phyloP scores from a whole-genome alignment of 2,329 filamentous ascomycete genomes.

The Penicillium sp. region DNA sequence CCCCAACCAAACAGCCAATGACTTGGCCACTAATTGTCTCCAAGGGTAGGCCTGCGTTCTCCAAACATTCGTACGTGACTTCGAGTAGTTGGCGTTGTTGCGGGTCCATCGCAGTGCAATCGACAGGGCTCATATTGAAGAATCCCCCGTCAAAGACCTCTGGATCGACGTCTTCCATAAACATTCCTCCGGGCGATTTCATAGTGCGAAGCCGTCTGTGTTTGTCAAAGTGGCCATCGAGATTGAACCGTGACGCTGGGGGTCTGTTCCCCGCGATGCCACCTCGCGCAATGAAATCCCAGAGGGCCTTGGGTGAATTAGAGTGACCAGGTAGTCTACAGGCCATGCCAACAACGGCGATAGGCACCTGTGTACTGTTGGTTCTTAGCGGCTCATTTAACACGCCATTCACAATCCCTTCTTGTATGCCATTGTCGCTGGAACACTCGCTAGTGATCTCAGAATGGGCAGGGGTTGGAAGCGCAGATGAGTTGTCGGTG shows the following conservation, averaged over 20 bases:
- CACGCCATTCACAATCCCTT: too few species aligned
- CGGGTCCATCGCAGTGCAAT: slow-evolving; percentile 22
- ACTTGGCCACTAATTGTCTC: background rate
- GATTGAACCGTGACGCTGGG: slow-evolving; percentile 1
- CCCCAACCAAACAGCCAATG: slow-evolving; percentile 4
- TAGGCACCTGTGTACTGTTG: background rate
- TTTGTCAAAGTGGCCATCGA: slow-evolving; percentile 4
- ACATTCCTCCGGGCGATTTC: slow-evolving; percentile 12
- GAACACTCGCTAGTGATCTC: too few species aligned
- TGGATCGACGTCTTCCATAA: slow-evolving; percentile 23
- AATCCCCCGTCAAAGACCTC: slow-evolving; percentile 29
- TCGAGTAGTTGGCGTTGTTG: slow-evolving; percentile 23
- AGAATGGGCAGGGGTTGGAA: too few species aligned
- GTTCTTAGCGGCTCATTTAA: too few species aligned
- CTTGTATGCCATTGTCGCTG: too few species aligned
- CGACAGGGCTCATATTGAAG: slow-evolving; percentile 26
- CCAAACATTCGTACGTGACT: slow-evolving; percentile 24
- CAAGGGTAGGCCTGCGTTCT: slow-evolving; percentile 16
- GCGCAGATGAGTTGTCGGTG: too few species aligned
- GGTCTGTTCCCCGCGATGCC: background rate
- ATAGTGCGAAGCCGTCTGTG: slow-evolving; percentile 3
- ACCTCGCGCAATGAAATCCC: slow-evolving; percentile 9
- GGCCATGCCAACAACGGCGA: slow-evolving; percentile 12
- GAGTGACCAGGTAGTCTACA: slow-evolving; percentile 14
- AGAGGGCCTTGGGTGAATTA: slow-evolving; percentile 2